Evolutionary conservation across 2,329 filamentous ascomycete genomes (phyloP).

Genomic region (Claviceps sp.): DNA sequence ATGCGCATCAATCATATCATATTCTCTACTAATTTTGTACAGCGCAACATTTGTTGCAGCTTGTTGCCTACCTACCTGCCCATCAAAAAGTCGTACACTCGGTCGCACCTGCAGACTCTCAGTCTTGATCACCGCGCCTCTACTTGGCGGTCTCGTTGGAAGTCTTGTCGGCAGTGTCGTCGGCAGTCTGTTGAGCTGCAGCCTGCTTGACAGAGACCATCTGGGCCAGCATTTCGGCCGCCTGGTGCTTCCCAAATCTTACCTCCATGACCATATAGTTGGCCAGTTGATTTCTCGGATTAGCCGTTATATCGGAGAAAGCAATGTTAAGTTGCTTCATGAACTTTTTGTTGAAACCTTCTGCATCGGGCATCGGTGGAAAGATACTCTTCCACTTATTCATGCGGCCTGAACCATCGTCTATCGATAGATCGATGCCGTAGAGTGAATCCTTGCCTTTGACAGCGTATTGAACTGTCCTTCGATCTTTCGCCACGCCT

Average conservation of each 20-base stretch:
- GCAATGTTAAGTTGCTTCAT: conserved; percentile 8
- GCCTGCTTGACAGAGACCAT: conserved; percentile 4
- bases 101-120: background rate
- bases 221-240: conserved; percentile 11
- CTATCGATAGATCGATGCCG: conserved; percentile 31
- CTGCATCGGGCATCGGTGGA: conserved; percentile 26
- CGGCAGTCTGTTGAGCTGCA: no score
- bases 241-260: conserved; percentile 13
- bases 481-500: conserved; percentile 49
- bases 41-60: background rate
- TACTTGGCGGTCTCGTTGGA: no score
- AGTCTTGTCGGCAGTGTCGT: no score
- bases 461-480: conserved; percentile 48
- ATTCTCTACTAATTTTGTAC: background rate
- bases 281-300: conserved; percentile 16
- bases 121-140: background rate
- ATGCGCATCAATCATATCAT: background rate
- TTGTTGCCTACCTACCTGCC: background rate
- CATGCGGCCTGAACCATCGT: conserved; percentile 16
- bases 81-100: background rate
- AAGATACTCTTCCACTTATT: conserved; percentile 34
- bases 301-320: conserved; percentile 11
- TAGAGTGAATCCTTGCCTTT: conserved; percentile 57
- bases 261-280: conserved; percentile 17
- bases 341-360: conserved; percentile 13